Percentiles rank a stretch among this genome's conserved stretches.
phyloP scores from a whole-genome alignment of 768 basidiomycete species.

The Suillus tomentosus region DNA sequence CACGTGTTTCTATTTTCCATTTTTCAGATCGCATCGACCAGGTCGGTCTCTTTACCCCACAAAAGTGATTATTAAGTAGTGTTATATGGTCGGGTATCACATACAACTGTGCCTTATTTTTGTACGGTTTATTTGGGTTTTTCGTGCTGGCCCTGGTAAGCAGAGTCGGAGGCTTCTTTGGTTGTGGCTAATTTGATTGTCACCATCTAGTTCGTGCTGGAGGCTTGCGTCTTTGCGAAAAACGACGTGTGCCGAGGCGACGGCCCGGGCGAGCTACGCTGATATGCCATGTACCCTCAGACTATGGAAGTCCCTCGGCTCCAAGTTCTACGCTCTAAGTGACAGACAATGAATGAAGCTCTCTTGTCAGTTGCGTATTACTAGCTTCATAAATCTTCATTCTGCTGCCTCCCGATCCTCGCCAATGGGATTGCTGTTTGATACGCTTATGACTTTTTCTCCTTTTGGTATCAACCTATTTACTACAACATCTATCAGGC shows the following conservation, averaged over 20 bases:
- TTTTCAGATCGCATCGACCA: background rate
- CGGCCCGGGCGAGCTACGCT: background rate
- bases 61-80: background rate
- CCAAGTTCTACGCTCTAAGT: background rate
- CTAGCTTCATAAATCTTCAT: background rate
- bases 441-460: background rate
- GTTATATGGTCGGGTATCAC: background rate
- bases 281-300: background rate
- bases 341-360: background rate
- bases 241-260: background rate
- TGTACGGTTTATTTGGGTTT: background rate
- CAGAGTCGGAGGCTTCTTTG: background rate
- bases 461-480: background rate
- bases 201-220: too few relatives aligned
- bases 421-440: background rate
- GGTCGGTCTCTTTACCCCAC: slow-evolving; percentile 4
- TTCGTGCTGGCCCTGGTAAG: background rate
- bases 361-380: background rate
- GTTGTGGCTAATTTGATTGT: background rate
- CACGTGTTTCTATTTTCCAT: background rate
- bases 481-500: background rate
- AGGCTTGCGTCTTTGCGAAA: background rate
- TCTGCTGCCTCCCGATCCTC: background rate
- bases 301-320: background rate
- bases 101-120: background rate